Base-by-base conservation (phyloP, 2,329 filamentous ascomycete species). In the Trichoderma atroviride region DNA sequence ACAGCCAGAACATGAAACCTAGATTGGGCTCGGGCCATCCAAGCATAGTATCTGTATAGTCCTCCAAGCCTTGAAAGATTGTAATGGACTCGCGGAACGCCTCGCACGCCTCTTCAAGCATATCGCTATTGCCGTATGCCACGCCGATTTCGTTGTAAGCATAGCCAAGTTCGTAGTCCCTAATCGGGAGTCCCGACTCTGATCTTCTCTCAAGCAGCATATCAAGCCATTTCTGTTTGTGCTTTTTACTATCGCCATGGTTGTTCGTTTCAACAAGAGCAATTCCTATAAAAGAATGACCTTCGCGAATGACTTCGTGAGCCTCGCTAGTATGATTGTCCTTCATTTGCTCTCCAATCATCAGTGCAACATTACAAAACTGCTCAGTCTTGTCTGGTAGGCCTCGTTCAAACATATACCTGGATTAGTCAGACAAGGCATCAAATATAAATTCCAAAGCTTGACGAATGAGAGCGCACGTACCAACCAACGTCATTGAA, bases 391-490 rank as follows among this genome's bases (percentile, higher is more conserved):
- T 35, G 11, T 61, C 58, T 14, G 58, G 58, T 16, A 61, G 4
- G 31, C 58, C 58, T 61, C 58, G 58, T 24, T 61, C 58, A 61
- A 61, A 61, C 58, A 61, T 61, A 14, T 61, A 61, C 58, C 58
- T 61, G 16, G 3, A 43, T 7, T 9, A 2, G 6, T 19, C 3
- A 19, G n/a, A n/a, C n/a, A n/a, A n/a, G n/a, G n/a, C n/a, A n/a
- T n/a, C n/a, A n/a, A n/a, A n/a, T n/a, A n/a, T n/a, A n/a, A n/a
- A n/a, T n/a, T n/a, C n/a, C n/a, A n/a, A n/a, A n/a, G n/a, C n/a
- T n/a, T n/a, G n/a, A n/a, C n/a, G n/a, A n/a, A n/a, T n/a, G 14
- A 40, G 14, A 40, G 37, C 37, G 19, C 14, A 37, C 58, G 1
- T 61, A 61, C 58, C 58, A 61, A 5, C 58, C 58, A 19, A 61